phyloP scores from a whole-genome alignment of 305 asterid species.

The Salvia sclarea region DNA sequence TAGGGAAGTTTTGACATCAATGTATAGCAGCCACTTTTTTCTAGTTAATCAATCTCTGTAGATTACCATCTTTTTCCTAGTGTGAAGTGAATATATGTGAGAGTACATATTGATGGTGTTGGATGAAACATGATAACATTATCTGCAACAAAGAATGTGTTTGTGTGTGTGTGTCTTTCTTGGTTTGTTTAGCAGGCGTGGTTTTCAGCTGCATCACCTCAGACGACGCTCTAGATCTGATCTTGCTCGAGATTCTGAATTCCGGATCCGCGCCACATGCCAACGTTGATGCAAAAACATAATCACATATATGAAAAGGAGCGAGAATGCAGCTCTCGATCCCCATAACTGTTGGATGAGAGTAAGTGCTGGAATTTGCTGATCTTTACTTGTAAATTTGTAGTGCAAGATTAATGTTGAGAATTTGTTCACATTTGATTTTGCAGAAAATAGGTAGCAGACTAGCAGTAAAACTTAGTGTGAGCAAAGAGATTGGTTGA shows the following conservation, averaged over 20 bases:
- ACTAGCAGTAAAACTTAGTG: too few species aligned
- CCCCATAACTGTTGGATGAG: conserved; percentile 41
- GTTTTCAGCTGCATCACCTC: too few species aligned
- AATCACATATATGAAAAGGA: conserved; percentile 20
- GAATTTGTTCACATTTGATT: too few species aligned
- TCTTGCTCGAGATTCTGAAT: conserved; percentile 24
- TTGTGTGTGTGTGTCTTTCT: too few species aligned
- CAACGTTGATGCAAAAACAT: conserved; percentile 35
- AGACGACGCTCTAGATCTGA: too few species aligned
- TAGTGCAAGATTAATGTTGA: too few species aligned
- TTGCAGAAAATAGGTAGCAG: too few species aligned
- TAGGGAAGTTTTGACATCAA: conserved; percentile 70
- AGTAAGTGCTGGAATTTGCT: conserved; percentile 33
- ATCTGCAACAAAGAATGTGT: not conserved
- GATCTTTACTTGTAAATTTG: too few species aligned
- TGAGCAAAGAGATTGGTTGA: too few species aligned
- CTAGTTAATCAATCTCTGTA: conserved; percentile 18
- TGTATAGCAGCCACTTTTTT: conserved; percentile 33
- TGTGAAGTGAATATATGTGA: not conserved
- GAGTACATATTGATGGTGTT: not conserved
- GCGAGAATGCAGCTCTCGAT: conserved; percentile 37
- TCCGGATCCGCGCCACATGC: conserved; percentile 23
- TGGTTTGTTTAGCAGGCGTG: too few species aligned
- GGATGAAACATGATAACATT: not conserved
- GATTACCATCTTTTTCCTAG: conserved; percentile 9